Conservation (phyloP, 352 stramenopile species). For the Blastocystis sp. region DNA sequence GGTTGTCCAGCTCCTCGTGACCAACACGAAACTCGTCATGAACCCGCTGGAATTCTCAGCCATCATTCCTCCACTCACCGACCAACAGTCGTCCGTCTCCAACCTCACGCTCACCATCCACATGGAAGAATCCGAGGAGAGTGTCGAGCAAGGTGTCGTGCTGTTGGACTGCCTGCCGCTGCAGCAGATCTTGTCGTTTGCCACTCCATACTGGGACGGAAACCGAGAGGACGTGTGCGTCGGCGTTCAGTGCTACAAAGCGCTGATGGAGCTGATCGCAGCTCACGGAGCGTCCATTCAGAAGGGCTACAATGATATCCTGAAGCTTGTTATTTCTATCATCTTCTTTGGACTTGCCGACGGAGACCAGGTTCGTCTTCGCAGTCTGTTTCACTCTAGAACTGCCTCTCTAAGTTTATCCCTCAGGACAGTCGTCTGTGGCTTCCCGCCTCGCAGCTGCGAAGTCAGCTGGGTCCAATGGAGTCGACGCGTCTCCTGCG, state of each 20-base stretch:
- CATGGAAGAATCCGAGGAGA: neutral
- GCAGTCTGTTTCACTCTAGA: neutral
- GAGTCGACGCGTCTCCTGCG: neutral
- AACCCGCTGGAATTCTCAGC: neutral
- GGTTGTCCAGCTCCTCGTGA: conserved; percentile 30
- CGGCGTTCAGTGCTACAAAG: neutral
- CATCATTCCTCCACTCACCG: neutral
- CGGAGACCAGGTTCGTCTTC: neutral
- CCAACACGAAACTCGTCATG: neutral
- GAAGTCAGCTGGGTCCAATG: neutral
- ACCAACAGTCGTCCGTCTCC: neutral
- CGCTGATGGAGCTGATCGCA: neutral
- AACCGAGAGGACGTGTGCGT: neutral
- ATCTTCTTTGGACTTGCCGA: neutral
- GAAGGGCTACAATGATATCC: conserved; percentile 44
- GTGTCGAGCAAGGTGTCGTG: neutral
- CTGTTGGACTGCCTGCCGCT: neutral
- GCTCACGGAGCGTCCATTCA: conserved; percentile 10
- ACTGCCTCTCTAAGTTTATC: neutral
- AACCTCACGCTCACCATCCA: neutral
- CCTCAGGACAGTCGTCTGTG: neutral
- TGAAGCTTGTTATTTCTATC: neutral
- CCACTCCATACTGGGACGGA: neutral
- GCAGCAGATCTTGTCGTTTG: neutral
- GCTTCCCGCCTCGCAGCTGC: neutral